phyloP scores from a whole-genome alignment of 495 filamentous ascomycete genomes.

The Arthonia radiata region DNA sequence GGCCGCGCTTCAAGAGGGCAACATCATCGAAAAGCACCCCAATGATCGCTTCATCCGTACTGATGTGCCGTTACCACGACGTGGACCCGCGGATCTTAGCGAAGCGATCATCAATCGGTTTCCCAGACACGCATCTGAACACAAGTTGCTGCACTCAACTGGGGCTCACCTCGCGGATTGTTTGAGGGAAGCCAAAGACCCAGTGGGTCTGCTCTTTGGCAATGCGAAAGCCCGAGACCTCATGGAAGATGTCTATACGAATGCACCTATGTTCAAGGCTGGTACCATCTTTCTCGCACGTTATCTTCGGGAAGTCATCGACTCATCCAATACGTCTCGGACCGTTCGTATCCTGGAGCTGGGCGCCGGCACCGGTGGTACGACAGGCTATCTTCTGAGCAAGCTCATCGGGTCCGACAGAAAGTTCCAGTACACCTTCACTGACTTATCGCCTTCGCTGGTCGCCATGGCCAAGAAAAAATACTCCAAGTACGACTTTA shows the following conservation, averaged over 20 bases:
- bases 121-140: constrained; percentile 8
- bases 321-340: neutral
- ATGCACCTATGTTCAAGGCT: constrained; percentile 6
- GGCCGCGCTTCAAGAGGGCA: constrained; percentile 10
- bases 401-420: too few relatives aligned
- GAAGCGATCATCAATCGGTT: constrained; percentile 4
- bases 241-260: constrained; percentile 7
- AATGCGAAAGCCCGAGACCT: constrained; percentile 2
- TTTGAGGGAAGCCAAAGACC: constrained; percentile 4
- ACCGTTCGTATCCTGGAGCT: constrained; percentile 7
- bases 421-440: too few relatives aligned
- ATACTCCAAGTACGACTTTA: constrained; percentile 11
- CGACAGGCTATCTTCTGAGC: too few relatives aligned
- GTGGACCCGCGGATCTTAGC: constrained; percentile 1
- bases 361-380: too few relatives aligned
- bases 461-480: constrained; percentile 13
- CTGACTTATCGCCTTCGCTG: constrained; percentile 18
- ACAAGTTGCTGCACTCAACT: constrained; percentile 6
- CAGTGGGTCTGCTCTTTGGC: constrained; percentile 5
- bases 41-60: constrained; percentile 1
- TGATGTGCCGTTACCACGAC: constrained; percentile 1
- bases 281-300: constrained; percentile 4
- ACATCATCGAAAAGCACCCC: constrained; percentile 3
- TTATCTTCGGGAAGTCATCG: constrained; percentile 2
- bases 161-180: constrained; percentile 7